Conservation (phyloP, 257 asterid species). For the Primulina tabacum region DNA sequence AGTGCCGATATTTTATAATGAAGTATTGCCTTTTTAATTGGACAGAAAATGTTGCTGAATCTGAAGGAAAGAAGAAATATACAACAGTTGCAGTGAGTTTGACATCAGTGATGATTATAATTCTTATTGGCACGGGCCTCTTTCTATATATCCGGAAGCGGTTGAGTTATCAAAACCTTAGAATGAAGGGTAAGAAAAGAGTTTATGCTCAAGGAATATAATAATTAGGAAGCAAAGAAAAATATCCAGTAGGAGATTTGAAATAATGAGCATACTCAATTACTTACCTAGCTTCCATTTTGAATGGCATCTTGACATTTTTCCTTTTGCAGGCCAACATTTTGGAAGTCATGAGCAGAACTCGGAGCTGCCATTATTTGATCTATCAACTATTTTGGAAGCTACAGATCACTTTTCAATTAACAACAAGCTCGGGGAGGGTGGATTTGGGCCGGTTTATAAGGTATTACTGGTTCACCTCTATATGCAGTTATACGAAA, state of each 20-base stretch:
- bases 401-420: conserved; percentile 10
- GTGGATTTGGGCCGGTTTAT: conserved; percentile 17
- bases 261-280: no score
- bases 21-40: neutral
- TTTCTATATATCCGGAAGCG: conserved; percentile 4
- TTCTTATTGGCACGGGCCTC: conserved; percentile 9
- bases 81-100: neutral
- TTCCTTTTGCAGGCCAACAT: neutral
- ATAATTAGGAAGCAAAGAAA: neutral
- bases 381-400: neutral
- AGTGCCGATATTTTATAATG: neutral
- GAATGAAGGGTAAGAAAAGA: neutral
- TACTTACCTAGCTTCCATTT: neutral
- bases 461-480: neutral
- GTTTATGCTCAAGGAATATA: neutral
- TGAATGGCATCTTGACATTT: neutral
- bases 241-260: no score
- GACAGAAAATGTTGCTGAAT: neutral
- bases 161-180: neutral
- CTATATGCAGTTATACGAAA: no score
- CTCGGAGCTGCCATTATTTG: conserved; percentile 10
- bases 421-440: conserved; percentile 17
- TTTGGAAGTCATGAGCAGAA: neutral
- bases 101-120: neutral
- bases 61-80: neutral